These are phyloP conservation scores for Clausena lansium DNA, from an alignment of 345 rosid genomes.

Conservation along the genomic window DNA sequence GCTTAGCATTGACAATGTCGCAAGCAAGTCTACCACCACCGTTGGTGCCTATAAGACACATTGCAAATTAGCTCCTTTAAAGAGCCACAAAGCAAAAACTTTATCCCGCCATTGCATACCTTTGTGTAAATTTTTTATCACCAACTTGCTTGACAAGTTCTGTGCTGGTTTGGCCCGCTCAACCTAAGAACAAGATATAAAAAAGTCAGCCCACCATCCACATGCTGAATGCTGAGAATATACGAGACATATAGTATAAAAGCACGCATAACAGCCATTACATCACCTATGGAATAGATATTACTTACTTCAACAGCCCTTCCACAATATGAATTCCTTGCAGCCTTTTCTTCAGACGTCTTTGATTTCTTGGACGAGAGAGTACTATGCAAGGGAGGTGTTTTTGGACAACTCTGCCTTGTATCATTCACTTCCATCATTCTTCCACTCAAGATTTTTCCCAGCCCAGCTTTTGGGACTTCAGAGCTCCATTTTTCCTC, in stretches of 20 bases:
- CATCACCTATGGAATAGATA: not conserved
- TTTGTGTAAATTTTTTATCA: conserved; percentile 34
- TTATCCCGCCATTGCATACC: conserved; percentile 51
- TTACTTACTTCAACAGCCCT: conserved; percentile 38
- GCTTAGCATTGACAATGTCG: conserved; percentile 26
- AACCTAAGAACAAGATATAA: conserved; percentile 28
- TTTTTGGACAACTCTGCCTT: conserved; percentile 36
- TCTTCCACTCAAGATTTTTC: conserved; percentile 18
- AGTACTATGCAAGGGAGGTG: conserved; percentile 29
- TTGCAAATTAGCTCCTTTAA: conserved; percentile 23
- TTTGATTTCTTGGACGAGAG: conserved; percentile 33
- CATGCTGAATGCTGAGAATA: not conserved
- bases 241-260: not conserved
- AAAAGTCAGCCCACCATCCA: not conserved
- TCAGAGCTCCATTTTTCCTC: conserved; percentile 44
- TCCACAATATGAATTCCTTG: conserved; percentile 22
- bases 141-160: conserved; percentile 22
- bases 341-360: conserved; percentile 23
- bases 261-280: not conserved
- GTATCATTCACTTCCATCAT: conserved; percentile 25
- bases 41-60: conserved; percentile 25
- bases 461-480: conserved; percentile 18
- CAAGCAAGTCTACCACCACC: conserved; percentile 27
- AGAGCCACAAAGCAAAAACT: conserved; percentile 38
- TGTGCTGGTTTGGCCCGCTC: conserved; percentile 34